These are phyloP conservation scores for Lonicera japonica DNA, from an alignment of 129 eudicot species.

Conservation along the genomic window DNA sequence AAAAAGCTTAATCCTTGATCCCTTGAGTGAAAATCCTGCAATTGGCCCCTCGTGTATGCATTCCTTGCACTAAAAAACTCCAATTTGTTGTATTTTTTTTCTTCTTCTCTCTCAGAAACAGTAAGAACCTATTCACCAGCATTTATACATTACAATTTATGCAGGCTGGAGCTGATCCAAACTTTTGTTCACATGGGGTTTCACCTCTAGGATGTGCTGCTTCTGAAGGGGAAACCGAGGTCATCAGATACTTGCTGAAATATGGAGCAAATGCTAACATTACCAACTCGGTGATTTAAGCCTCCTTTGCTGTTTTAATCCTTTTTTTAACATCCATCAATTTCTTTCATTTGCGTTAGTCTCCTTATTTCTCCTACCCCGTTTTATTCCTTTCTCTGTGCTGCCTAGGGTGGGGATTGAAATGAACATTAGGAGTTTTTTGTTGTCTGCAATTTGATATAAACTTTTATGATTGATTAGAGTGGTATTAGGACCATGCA, in stretches of 20 bases:
- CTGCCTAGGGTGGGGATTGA: not conserved
- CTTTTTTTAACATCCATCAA: not conserved
- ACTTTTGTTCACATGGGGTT: not conserved
- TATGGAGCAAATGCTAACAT: conserved; percentile 33
- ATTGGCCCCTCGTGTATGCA: too few relatives aligned
- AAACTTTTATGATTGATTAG: too few relatives aligned
- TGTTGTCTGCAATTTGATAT: not conserved
- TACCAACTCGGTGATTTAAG: conserved; percentile 8
- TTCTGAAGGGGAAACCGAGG: conserved; percentile 5
- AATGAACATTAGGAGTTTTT: too few relatives aligned
- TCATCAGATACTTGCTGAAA: conserved; percentile 20
- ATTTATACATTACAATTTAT: not conserved
- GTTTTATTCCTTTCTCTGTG: not conserved
- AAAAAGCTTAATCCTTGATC: too few relatives aligned
- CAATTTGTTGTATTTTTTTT: too few relatives aligned
- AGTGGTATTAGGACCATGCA: too few relatives aligned
- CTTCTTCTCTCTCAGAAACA: too few relatives aligned
- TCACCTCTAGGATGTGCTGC: conserved; percentile 19
- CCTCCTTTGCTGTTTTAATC: not conserved
- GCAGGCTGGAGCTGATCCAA: conserved; percentile 30
- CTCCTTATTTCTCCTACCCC: not conserved
- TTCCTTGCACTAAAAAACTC: too few relatives aligned
- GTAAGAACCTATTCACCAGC: too few relatives aligned
- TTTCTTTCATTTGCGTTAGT: not conserved
- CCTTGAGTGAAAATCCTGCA: too few relatives aligned